Evolutionary conservation across 176 grass and related monocot genomes (phyloP).

Genomic region (Aegilops sharonensis): DNA sequence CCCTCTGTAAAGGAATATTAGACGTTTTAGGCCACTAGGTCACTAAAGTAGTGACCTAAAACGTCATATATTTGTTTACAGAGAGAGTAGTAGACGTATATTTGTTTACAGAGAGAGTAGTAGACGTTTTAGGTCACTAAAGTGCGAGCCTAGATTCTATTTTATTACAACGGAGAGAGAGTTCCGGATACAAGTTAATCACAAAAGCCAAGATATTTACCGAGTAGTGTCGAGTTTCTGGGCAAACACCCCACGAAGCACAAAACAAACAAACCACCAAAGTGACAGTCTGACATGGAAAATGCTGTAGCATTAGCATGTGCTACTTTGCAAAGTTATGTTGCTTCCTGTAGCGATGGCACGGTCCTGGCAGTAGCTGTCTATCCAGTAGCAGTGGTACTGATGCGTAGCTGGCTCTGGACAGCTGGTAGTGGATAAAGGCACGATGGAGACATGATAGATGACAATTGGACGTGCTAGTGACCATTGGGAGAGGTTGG

Average conservation of each 20-base stretch:
- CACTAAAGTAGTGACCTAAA: too few species aligned
- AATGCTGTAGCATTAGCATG: slow-evolving; percentile 19
- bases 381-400: slow-evolving; percentile 37
- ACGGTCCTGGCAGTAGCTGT: slow-evolving; percentile 33
- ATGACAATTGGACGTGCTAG: slow-evolving; percentile 27
- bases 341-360: slow-evolving; percentile 18
- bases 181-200: neutral
- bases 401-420: slow-evolving; percentile 41
- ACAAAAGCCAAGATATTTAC: neutral
- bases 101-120: neutral
- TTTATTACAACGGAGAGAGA: neutral
- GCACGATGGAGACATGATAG: slow-evolving; percentile 37
- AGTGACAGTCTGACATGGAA: slow-evolving; percentile 7
- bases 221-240: neutral
- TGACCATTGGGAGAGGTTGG: slow-evolving; percentile 38
- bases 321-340: slow-evolving; percentile 37
- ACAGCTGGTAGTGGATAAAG: slow-evolving; percentile 46
- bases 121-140: too few species aligned
- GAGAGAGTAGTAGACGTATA: too few species aligned
- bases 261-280: neutral
- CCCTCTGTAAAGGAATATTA: neutral
- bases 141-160: neutral
- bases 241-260: neutral
- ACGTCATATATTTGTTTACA: too few species aligned
- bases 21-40: too few species aligned